Evolutionary conservation across 352 stramenopile species (phyloP), one percentile per base, ranked within the genome.

Genomic region (Saprolegnia diclina): DNA sequence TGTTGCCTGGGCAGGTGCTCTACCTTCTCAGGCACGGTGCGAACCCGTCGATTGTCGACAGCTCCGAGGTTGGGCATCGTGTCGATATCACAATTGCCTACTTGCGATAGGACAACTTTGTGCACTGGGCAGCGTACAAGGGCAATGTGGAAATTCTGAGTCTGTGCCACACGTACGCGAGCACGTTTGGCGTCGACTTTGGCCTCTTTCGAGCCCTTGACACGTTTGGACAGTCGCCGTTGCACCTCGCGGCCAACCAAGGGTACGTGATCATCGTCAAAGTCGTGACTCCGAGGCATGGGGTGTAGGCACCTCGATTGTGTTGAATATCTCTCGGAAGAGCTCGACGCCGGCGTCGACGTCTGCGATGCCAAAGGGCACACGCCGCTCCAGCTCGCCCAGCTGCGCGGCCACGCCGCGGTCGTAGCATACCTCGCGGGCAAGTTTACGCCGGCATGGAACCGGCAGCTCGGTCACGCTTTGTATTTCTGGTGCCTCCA

Each of bases 101-200:
- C 35, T 77, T 74, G 1, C 81, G 90, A 68, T 67, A 79, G 53
- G 87, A 95, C 70, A 92, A 79, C 9, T 83, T 86, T 19, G 85
- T 95, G 35, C 87, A 95, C 72, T 95, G 87, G 87, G 85, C 83
- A 0, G 87, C 87, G 55, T 95, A 95, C 75, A 92, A 95, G 68
- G 87, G 85, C 45, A 80, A 78, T 65, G 89, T 81, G 5, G 85
- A 93, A 72, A 90, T 93, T 56, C 77, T 95, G 9, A 83, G 81
- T 3, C 81, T 93, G 9, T 93, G 91, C 65, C 84, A 93, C n/a
- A 26, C 50, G 42, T 69, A 62, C 53, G 50, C 45, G n/a, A 45
- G 50, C 19, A 9, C 32, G 10, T 52, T 69, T 24, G 45, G 50
- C 21, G 5, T 69, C 18, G 63, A 69, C 42, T 46, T 42, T n/a